Conservation (phyloP, 2,329 filamentous ascomycete genomes). For the Colletotrichum tanaceti region DNA sequence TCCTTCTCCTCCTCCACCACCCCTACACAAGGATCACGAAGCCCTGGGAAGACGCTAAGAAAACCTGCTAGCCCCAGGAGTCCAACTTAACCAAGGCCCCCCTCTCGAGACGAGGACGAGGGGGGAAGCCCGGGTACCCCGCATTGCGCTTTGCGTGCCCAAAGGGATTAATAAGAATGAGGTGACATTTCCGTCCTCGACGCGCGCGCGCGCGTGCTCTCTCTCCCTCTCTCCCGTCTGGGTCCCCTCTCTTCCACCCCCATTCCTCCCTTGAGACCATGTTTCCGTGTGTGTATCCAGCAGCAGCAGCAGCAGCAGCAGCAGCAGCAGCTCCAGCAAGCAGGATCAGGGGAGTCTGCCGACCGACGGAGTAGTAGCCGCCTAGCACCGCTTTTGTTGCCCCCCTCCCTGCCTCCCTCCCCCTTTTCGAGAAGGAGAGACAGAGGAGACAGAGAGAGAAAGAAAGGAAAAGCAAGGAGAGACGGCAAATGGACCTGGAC, state of each 20-base stretch:
- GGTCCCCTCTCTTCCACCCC: slow-evolving; percentile 27
- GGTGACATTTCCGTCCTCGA: slow-evolving; percentile 37
- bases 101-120: not conserved
- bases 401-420: not conserved
- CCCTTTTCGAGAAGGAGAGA: not conserved
- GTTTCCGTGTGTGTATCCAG: slow-evolving; percentile 38
- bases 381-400: not conserved
- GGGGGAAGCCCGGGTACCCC: slow-evolving; percentile 35
- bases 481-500: slow-evolving; percentile 33
- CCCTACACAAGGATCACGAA: slow-evolving; percentile 10
- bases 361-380: slow-evolving; percentile 4
- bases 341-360: slow-evolving; percentile 35
- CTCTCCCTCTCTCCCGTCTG: slow-evolving; percentile 5
- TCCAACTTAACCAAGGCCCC: too few relatives aligned
- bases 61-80: too few relatives aligned
- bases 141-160: slow-evolving; percentile 34
- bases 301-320: too few relatives aligned
- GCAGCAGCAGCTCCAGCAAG: slow-evolving; percentile 28
- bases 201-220: too few relatives aligned
- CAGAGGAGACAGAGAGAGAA: too few relatives aligned
- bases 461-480: too few relatives aligned
- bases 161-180: slow-evolving; percentile 40
- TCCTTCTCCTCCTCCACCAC: not conserved
- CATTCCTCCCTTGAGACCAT: slow-evolving; percentile 20
- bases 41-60: not conserved